Evolutionary conservation across 164 flowering plant genomes (phyloP).

Genomic region (Umbellularia californica): DNA sequence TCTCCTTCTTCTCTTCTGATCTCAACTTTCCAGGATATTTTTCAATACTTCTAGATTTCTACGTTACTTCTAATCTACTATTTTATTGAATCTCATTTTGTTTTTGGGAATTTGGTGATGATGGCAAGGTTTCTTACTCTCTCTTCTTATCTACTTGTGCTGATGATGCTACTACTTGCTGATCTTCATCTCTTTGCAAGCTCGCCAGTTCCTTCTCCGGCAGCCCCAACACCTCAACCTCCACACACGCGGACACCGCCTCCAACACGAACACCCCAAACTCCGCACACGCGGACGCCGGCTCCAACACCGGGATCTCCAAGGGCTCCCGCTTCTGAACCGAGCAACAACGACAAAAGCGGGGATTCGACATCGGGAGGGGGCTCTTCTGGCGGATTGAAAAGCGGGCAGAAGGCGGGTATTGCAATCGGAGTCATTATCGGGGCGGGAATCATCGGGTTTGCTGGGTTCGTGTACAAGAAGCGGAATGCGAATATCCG

Average conservation of each 20-base stretch:
- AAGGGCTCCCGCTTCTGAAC: neutral
- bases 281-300: neutral
- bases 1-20: too few species aligned
- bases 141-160: neutral
- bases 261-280: neutral
- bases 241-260: neutral
- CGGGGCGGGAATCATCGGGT: slow-evolving; percentile 13
- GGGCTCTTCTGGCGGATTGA: slow-evolving; percentile 11
- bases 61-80: neutral
- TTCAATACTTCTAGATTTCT: neutral
- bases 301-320: neutral
- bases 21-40: neutral
- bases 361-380: neutral
- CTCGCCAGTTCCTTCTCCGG: neutral
- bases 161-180: neutral
- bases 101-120: neutral
- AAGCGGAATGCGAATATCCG: slow-evolving; percentile 21
- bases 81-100: neutral
- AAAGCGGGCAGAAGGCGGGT: slow-evolving; percentile 23
- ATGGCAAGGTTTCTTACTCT: neutral
- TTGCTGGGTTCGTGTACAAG: slow-evolving; percentile 20
- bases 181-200: neutral
- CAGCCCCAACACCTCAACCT: neutral
- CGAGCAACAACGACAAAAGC: neutral
- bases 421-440: slow-evolving; percentile 19